Evolutionary conservation across 2,329 filamentous ascomycete species (phyloP).

Genomic region (Alternaria metachromatica): DNA sequence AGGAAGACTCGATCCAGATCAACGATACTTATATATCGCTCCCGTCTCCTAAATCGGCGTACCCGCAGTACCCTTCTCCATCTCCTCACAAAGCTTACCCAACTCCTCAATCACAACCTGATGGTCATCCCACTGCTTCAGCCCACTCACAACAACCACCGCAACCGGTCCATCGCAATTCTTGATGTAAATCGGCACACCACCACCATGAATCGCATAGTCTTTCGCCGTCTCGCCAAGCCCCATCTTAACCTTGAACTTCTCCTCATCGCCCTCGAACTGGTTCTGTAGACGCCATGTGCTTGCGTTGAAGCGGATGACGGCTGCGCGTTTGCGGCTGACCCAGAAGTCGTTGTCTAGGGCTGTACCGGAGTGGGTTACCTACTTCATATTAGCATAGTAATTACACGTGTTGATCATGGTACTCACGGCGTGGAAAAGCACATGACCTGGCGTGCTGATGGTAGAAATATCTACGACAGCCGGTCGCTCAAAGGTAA

Average conservation of each 20-base stretch:
- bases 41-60: neutral
- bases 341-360: constrained; percentile 73
- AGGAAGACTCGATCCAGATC: accelerated
- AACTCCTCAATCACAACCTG: constrained; percentile 70
- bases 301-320: constrained; percentile 71
- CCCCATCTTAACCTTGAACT: constrained; percentile 70
- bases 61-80: constrained; percentile 12
- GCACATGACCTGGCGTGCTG: constrained; percentile 61
- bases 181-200: constrained; percentile 71
- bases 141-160: constrained; percentile 76
- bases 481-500: constrained; percentile 59
- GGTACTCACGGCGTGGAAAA: constrained; percentile 69
- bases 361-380: constrained; percentile 67
- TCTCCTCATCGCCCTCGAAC: constrained; percentile 66
- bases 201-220: constrained; percentile 82
- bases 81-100: constrained; percentile 15
- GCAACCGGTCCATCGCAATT: constrained; percentile 77
- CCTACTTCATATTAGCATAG: neutral
- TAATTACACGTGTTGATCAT: neutral
- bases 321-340: constrained; percentile 73
- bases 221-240: constrained; percentile 59
- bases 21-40: neutral
- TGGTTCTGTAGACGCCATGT: constrained; percentile 76
- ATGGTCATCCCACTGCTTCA: constrained; percentile 82
- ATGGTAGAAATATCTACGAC: constrained; percentile 67